phyloP scores from a whole-genome alignment of 2,329 filamentous ascomycete genomes.

The Xylariaceae sp. region DNA sequence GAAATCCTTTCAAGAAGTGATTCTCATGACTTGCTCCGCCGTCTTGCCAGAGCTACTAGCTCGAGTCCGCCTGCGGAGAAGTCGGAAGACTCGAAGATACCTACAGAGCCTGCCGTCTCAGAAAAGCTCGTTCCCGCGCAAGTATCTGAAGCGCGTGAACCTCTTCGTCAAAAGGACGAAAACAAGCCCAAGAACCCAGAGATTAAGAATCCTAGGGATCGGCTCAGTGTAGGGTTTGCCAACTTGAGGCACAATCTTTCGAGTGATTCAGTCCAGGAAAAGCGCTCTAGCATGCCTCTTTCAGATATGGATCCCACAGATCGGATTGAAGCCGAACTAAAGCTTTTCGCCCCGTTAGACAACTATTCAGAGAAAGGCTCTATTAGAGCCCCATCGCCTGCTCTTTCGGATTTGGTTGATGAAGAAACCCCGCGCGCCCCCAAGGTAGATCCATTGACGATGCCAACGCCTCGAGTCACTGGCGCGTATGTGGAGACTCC shows the following conservation, averaged over 20 bases:
- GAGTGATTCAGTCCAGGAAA: conserved; percentile 45
- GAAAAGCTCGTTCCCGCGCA: conserved; percentile 12
- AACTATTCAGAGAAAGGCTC: conserved; percentile 55
- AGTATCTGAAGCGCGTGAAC: conserved; percentile 12
- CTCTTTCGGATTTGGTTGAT: conserved; percentile 30
- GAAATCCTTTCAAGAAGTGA: conserved; percentile 32
- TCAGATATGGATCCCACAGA: conserved; percentile 54
- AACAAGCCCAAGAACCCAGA: conserved; percentile 20
- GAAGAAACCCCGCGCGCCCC: conserved; percentile 47
- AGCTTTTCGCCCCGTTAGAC: conserved; percentile 51
- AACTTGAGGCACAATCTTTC: conserved; percentile 42
- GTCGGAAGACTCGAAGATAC: conserved; percentile 14
- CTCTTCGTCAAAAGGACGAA: conserved; percentile 21
- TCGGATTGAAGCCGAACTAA: conserved; percentile 54
- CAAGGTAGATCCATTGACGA: conserved; percentile 43
- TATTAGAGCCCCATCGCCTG: conserved; percentile 46
- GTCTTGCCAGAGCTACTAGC: conserved; percentile 46
- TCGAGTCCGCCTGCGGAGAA: conserved; percentile 38
- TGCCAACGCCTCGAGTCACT: conserved; percentile 51
- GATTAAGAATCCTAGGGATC: conserved; percentile 28
- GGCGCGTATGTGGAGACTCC: conserved; percentile 58
- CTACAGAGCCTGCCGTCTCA: conserved; percentile 6
- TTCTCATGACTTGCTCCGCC: conserved; percentile 46
- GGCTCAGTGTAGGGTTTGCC: conserved; percentile 44
- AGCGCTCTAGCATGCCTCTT: conserved; percentile 43